These are phyloP conservation scores for Mucor saturninus DNA, from an alignment of 371 early-diverging fungal genomes.

Conservation along the genomic window DNA sequence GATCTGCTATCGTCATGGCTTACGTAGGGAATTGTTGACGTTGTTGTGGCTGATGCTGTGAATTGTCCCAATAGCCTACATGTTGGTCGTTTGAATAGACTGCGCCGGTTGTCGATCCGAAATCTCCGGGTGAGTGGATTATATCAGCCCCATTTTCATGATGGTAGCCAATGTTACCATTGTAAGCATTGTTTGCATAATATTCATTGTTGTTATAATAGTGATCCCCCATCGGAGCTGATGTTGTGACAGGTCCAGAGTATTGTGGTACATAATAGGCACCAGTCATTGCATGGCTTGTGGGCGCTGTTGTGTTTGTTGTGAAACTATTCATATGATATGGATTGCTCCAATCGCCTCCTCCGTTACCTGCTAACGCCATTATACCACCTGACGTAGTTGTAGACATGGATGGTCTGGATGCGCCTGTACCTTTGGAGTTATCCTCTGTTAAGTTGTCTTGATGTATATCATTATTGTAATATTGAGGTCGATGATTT, in stretches of 20 bases:
- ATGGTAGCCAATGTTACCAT: not conserved
- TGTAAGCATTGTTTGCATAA: not conserved
- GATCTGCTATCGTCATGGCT: not conserved
- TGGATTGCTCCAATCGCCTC: constrained; percentile 4
- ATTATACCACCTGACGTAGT: constrained; percentile 4
- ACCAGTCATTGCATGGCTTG: not conserved
- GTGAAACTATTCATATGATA: constrained; percentile 3
- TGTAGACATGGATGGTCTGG: constrained; percentile 9
- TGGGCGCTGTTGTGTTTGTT: not conserved
- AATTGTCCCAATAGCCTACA: not conserved
- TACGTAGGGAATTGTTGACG: not conserved
- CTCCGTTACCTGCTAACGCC: not conserved
- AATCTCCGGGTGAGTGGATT: not conserved
- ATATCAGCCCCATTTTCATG: not conserved
- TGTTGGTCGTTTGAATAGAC: not conserved
- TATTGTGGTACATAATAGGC: constrained; percentile 1
- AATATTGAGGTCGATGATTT: not conserved
- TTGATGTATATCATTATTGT: not conserved
- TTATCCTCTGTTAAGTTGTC: not conserved
- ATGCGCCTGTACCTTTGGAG: not conserved
- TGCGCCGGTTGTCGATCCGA: constrained; percentile 5
- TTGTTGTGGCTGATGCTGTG: constrained; percentile 5
- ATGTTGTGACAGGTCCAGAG: not conserved
- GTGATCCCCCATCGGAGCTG: not conserved
- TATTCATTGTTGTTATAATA: constrained; percentile 7